Conservation (phyloP, 1,139 yeast genomes). For the Pichia cactophila region DNA sequence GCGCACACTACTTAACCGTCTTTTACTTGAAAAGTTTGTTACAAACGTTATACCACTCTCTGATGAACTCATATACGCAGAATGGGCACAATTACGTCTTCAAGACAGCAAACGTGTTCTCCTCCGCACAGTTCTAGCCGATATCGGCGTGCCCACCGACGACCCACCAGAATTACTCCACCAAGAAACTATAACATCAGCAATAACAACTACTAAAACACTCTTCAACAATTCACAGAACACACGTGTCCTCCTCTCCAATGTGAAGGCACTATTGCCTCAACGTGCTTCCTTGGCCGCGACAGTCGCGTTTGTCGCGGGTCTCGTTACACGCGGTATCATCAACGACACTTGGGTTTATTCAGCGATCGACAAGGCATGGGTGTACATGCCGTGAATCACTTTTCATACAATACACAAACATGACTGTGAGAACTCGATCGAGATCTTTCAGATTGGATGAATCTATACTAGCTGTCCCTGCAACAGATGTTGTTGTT, state of each 20-base stretch:
- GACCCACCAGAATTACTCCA: background rate
- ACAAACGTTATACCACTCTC: background rate
- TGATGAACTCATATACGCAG: background rate
- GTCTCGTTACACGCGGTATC: background rate
- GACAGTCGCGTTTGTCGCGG: background rate
- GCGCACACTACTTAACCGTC: background rate
- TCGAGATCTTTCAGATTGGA: background rate
- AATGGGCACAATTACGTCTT: background rate
- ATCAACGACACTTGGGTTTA: background rate
- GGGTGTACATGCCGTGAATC: background rate
- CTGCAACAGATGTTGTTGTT: background rate
- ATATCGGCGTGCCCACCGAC: background rate
- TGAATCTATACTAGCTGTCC: background rate
- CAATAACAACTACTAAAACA: background rate
- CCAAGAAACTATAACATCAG: background rate
- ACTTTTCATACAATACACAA: background rate
- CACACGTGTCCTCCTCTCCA: background rate
- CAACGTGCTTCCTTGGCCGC: background rate
- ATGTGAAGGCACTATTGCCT: background rate
- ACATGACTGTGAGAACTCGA: background rate
- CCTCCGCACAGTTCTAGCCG: background rate
- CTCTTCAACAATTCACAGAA: background rate
- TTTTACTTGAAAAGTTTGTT: background rate
- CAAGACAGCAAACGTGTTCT: constrained; percentile 1
- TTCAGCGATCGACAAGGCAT: background rate